phyloP scores from a whole-genome alignment of 257 asterid species.

The Eucommia ulmoides region DNA sequence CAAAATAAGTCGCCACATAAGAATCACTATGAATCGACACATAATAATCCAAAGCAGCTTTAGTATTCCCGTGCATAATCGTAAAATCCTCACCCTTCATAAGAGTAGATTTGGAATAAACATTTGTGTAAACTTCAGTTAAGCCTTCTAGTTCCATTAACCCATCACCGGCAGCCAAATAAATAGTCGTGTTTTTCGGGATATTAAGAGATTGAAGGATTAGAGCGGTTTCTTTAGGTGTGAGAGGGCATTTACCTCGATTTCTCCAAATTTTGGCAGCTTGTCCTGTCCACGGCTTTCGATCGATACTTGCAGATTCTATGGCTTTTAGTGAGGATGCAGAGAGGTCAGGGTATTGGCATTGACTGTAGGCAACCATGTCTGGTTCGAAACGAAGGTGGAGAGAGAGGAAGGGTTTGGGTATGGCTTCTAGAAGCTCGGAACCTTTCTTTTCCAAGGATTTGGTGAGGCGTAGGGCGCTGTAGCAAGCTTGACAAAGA shows the following conservation, averaged over 20 bases:
- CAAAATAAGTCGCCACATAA: constrained; percentile 78
- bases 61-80: constrained; percentile 91
- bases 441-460: constrained; percentile 51
- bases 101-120: constrained; percentile 57
- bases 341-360: constrained; percentile 58
- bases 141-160: constrained; percentile 79
- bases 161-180: constrained; percentile 97
- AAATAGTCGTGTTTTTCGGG: constrained; percentile 62
- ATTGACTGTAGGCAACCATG: constrained; percentile 98
- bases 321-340: constrained; percentile 55
- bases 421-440: constrained; percentile 77
- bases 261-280: constrained; percentile 78
- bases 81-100: constrained; percentile 46
- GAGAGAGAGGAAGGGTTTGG: constrained; percentile 95
- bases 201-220: constrained; percentile 74
- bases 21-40: constrained; percentile 67
- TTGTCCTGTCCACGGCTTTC: constrained; percentile 92
- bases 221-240: constrained; percentile 80
- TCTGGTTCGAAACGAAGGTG: constrained; percentile 99
- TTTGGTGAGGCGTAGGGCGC: constrained; percentile 54
- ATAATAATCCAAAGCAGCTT: constrained; percentile 85
- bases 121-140: constrained; percentile 54
- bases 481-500: constrained; percentile 85
- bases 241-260: constrained; percentile 92
- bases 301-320: constrained; percentile 65